Evolutionary conservation across 78 protist species (phyloP), one percentile per base, ranked within the genome.

Genomic region (Diacronema lutheri): DNA sequence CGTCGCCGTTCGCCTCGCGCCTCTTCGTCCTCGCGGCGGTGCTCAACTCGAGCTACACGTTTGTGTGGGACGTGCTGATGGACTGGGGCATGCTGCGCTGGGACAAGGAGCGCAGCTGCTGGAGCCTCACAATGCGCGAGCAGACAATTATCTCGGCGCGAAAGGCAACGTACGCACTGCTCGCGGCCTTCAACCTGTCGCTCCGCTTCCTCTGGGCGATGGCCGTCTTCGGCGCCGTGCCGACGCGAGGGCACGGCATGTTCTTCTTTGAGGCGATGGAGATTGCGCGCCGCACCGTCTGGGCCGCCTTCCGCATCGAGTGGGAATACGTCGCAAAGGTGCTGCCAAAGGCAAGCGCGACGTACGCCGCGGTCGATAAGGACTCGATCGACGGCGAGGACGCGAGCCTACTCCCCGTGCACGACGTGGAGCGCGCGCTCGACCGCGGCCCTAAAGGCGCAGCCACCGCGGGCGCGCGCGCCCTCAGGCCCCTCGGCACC

Each of bases 301-400:
- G 79, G 79, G 79, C 79, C 37, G 58, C 41, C 33, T 71, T 71
- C 38, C 55, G 79, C 31, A 71, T 71, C 79, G 79, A 71, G 79
- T 71, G 46, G 46, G 44, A 66, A 46, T 44, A 44, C 50, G 50
- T 44, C 16, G 7, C 50, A 3, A 44, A 44, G 50, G 50, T 44
- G 50, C 50, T 44, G 50, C 50, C 50, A 7, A 3, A 7, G 16
- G 50, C 50, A 3, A 44, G 16, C 50, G 3, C 50, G 16, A 7
- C 16, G 50, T 44, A 44, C 50, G 50, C 50, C 50, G 3, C 50
- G 50, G 7, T 44, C 50, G 50, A 44, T 3, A 44, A 44, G 50
- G 50, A 44, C 7, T 44, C 50, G 16, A 44, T 44, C 50, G 50
- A 44, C 50, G 50, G 50, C 50, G 50, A 44, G 50, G 50, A 44